These are phyloP conservation scores for Xylaria curta DNA, from an alignment of 495 filamentous ascomycete genomes.

Conservation along the genomic window DNA sequence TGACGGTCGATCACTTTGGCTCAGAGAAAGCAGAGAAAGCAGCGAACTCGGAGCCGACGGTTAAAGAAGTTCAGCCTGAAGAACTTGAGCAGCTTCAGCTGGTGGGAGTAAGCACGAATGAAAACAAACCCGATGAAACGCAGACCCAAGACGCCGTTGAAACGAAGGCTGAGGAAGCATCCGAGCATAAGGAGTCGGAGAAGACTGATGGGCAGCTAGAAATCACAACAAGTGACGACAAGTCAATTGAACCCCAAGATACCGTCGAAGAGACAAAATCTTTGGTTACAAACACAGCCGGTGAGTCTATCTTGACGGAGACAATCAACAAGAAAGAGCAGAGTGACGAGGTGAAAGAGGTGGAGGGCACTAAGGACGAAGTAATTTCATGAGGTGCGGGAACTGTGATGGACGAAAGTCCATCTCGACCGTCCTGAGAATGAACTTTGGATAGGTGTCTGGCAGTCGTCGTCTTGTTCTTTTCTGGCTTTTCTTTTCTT, in stretches of 20 bases:
- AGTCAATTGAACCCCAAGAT: slow-evolving; percentile 20
- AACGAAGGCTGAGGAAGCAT: slow-evolving; percentile 23
- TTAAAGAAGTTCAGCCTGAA: slow-evolving; percentile 29
- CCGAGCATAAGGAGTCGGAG: slow-evolving; percentile 14
- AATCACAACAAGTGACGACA: slow-evolving; percentile 4
- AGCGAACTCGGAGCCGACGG: not conserved
- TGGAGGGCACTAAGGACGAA: slow-evolving; percentile 39
- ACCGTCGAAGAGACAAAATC: slow-evolving; percentile 42
- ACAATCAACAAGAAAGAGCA: slow-evolving; percentile 44
- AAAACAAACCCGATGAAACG: slow-evolving; percentile 26
- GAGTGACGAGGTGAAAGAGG: slow-evolving; percentile 43
- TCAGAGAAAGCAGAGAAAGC: slow-evolving; percentile 33
- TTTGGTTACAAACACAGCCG: slow-evolving; percentile 62
- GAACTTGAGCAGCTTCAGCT: slow-evolving; percentile 37
- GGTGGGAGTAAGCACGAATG: slow-evolving; percentile 27
- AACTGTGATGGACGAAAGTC: not conserved
- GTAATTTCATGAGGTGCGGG: slow-evolving; percentile 31
- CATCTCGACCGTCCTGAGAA: not conserved
- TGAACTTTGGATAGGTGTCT: not conserved
- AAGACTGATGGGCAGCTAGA: slow-evolving; percentile 7
- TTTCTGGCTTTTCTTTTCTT: not conserved
- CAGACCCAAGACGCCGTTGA: slow-evolving; percentile 17
- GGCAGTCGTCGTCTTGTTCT: not conserved
- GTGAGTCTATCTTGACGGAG: slow-evolving; percentile 56
- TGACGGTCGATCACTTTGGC: slow-evolving; percentile 45